Evolutionary conservation across 2,329 filamentous ascomycete genomes (phyloP).

Genomic region (Metarhizium humberi): DNA sequence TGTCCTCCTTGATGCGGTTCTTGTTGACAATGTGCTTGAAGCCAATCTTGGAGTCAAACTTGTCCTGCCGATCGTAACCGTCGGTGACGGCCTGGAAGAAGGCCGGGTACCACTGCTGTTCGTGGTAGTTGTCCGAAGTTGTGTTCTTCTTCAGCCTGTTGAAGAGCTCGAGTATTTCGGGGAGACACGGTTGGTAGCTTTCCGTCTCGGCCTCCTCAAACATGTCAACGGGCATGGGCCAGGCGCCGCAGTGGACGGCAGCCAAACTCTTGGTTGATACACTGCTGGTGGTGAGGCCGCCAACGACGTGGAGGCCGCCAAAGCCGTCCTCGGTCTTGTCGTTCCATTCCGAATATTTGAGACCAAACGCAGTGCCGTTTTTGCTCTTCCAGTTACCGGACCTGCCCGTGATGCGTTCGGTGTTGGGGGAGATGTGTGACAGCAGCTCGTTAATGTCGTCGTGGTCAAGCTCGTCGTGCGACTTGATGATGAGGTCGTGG

Average conservation of each 20-base stretch:
- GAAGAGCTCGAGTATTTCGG: conserved; percentile 23
- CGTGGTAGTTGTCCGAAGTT: conserved; percentile 11
- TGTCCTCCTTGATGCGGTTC: conserved; percentile 8
- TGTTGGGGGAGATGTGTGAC: conserved; percentile 14
- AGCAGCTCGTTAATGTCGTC: conserved; percentile 11
- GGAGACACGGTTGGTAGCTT: conserved; percentile 35
- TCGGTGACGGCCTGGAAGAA: conserved; percentile 22
- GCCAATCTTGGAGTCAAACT: conserved; percentile 10
- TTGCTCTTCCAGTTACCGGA: conserved; percentile 9
- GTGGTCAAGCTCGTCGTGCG: conserved; percentile 20
- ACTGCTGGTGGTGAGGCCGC: conserved; percentile 29
- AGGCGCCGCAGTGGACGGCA: conserved; percentile 30
- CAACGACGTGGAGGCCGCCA: conserved; percentile 30
- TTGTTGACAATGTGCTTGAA: conserved; percentile 12
- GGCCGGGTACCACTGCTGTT: conserved; percentile 20
- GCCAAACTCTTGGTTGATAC: conserved; percentile 34
- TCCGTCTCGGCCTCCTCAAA: conserved; percentile 33
- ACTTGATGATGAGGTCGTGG: conserved; percentile 23
- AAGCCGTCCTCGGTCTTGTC: conserved; percentile 13
- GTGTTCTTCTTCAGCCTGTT: conserved; percentile 13
- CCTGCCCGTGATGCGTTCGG: conserved; percentile 14
- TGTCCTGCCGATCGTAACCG: conserved; percentile 20
- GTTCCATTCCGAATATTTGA: conserved; percentile 6
- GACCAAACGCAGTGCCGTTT: conserved; percentile 7
- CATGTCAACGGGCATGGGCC: conserved; percentile 28